These are phyloP conservation scores for Podospora bellae-mahoneyi DNA, from an alignment of 495 filamentous ascomycete genomes.

Conservation along the genomic window DNA sequence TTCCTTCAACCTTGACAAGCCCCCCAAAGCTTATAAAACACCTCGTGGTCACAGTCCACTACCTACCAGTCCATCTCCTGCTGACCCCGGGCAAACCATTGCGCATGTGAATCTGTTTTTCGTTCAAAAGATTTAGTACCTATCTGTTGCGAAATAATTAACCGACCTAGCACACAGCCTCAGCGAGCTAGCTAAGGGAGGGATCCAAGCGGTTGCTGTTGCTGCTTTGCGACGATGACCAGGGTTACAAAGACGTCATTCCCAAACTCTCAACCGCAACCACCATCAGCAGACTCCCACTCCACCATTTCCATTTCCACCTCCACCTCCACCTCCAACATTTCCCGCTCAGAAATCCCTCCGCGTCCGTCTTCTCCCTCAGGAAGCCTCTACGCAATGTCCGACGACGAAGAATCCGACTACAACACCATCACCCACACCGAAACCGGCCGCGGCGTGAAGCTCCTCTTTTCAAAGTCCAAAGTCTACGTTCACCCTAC, in stretches of 20 bases:
- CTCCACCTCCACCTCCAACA: slow-evolving; percentile 7
- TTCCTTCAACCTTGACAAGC: background rate
- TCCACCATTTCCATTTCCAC: slow-evolving; percentile 13
- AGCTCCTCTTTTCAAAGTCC: slow-evolving; percentile 95
- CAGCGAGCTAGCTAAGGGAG: background rate
- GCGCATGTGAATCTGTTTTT: background rate
- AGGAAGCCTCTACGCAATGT: slow-evolving; percentile 93
- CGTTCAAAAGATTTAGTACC: background rate
- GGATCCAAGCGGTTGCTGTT: background rate
- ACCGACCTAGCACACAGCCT: background rate
- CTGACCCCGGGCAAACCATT: background rate
- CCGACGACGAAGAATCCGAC: slow-evolving; percentile 91
- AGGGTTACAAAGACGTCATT: slow-evolving; percentile 22
- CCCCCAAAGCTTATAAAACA: slow-evolving; percentile 4
- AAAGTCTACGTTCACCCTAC: slow-evolving; percentile 99
- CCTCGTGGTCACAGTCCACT: slow-evolving; percentile 4
- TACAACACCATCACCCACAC: slow-evolving; percentile 94
- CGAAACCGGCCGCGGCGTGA: slow-evolving; percentile 76
- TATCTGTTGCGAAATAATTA: background rate
- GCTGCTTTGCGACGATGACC: slow-evolving; percentile 21
- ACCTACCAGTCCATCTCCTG: background rate
- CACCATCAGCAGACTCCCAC: slow-evolving; percentile 3
- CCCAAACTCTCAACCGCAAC: slow-evolving; percentile 5
- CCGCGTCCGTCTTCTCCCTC: slow-evolving; percentile 61
- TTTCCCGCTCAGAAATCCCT: slow-evolving; percentile 18